Conservation (phyloP, 1,139 yeast genomes). For the Wickerhamomyces sp. region DNA sequence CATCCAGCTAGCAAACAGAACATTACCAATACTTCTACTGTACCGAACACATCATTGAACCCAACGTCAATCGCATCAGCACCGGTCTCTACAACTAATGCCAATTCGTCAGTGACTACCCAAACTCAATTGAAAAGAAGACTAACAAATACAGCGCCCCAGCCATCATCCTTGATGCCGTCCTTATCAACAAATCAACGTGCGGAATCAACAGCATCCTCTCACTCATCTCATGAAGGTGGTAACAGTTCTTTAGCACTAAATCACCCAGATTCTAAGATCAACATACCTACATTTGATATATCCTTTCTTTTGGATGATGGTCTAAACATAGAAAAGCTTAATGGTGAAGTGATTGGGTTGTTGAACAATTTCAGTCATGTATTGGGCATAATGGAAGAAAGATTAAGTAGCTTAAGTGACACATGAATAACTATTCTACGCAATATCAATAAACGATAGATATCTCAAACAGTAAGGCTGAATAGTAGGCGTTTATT, state of each 20-base stretch:
- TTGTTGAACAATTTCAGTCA: constrained; percentile 17
- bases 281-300: constrained; percentile 14
- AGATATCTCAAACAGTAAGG: no score
- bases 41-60: constrained; percentile 2
- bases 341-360: constrained; percentile 19
- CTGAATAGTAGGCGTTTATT: no score
- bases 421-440: constrained; percentile 9
- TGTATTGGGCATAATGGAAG: constrained; percentile 23
- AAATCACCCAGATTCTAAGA: constrained; percentile 4
- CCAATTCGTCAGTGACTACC: constrained; percentile 34
- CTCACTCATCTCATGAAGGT: constrained; percentile 18
- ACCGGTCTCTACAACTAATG: no score
- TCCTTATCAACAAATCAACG: constrained; percentile 15
- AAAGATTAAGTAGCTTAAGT: constrained; percentile 18
- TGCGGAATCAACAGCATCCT: constrained; percentile 17
- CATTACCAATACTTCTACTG: constrained; percentile 2
- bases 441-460: no score
- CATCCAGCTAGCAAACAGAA: constrained; percentile 2
- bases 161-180: constrained; percentile 20
- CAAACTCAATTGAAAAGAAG: constrained; percentile 11
- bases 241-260: constrained; percentile 1
- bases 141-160: constrained; percentile 12
- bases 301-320: constrained; percentile 18
- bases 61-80: constrained; percentile 58
- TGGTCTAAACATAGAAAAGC: constrained; percentile 15